phyloP scores from a whole-genome alignment of 805 yeast species.

The Spathaspora sp. region DNA sequence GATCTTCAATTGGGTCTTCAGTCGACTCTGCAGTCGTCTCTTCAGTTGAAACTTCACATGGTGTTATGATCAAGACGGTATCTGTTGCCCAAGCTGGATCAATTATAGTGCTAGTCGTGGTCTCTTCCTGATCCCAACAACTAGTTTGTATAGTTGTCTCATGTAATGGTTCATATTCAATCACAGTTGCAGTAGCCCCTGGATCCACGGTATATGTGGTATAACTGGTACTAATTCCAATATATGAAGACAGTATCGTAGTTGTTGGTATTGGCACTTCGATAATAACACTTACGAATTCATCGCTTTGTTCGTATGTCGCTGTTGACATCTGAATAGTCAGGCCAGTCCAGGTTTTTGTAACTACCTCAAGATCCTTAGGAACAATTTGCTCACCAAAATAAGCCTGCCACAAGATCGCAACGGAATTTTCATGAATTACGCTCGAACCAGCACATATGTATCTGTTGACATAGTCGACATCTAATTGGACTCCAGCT shows the following conservation, averaged over 20 bases:
- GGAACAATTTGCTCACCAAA: background rate
- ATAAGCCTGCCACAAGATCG: conserved; percentile 9
- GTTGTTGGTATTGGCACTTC: conserved; percentile 15
- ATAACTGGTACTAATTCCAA: conserved; percentile 7
- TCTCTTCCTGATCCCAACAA: background rate
- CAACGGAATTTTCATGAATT: conserved; percentile 9
- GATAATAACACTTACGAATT: conserved; percentile 19
- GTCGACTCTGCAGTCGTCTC: background rate
- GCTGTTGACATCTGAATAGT: conserved; percentile 16
- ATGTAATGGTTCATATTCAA: conserved; percentile 5
- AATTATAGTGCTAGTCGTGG: background rate
- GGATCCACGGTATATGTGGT: conserved; percentile 13
- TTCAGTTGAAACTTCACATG: background rate
- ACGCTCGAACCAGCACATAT: conserved; percentile 5
- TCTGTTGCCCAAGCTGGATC: background rate
- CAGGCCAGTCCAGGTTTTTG: conserved; percentile 18
- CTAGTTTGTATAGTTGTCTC: background rate
- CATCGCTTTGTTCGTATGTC: conserved; percentile 10
- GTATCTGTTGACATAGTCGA: conserved; percentile 7
- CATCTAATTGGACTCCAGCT: background rate
- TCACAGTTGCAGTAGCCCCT: conserved; percentile 17
- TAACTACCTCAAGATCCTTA: conserved; percentile 14
- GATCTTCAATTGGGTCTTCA: no score
- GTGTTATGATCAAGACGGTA: background rate
- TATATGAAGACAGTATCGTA: conserved; percentile 13